phyloP scores from a whole-genome alignment of 2,329 filamentous ascomycete genomes.

The Alternaria hordeiaustralica region DNA sequence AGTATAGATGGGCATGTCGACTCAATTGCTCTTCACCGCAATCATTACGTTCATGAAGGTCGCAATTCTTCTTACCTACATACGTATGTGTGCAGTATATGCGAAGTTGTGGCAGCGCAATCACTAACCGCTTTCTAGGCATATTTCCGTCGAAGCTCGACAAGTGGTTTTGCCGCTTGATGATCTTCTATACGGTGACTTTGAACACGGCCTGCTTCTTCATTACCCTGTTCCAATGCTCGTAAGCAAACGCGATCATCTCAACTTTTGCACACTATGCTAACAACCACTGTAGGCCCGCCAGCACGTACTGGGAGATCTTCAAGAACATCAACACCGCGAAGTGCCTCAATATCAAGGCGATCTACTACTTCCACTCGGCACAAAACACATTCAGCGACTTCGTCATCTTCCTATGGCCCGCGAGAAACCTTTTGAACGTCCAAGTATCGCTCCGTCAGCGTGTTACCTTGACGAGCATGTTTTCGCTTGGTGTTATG shows the following conservation, averaged over 20 bases:
- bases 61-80: slow-evolving; percentile 31
- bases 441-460: slow-evolving; percentile 37
- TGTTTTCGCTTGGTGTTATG: slow-evolving; percentile 43
- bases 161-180: slow-evolving; percentile 37
- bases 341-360: slow-evolving; percentile 33
- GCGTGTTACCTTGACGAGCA: slow-evolving; percentile 35
- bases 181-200: slow-evolving; percentile 30
- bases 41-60: slow-evolving; percentile 37
- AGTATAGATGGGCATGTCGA: slow-evolving; percentile 30
- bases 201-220: slow-evolving; percentile 32
- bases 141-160: slow-evolving; percentile 38
- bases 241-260: slow-evolving; percentile 17
- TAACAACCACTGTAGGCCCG: slow-evolving; percentile 15
- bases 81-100: slow-evolving; percentile 13
- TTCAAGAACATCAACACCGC: slow-evolving; percentile 27
- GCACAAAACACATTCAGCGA: slow-evolving; percentile 39
- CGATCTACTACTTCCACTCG: slow-evolving; percentile 32
- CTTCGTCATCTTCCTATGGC: slow-evolving; percentile 43
- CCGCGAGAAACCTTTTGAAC: slow-evolving; percentile 33
- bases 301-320: slow-evolving; percentile 33
- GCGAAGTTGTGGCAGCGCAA: rapidly evolving
- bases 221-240: slow-evolving; percentile 37
- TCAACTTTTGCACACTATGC: not conserved
- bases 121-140: slow-evolving; percentile 2
- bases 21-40: slow-evolving; percentile 31